Conservation (phyloP, 2,329 filamentous ascomycete species). For the Talaromyces amestolkiae region DNA sequence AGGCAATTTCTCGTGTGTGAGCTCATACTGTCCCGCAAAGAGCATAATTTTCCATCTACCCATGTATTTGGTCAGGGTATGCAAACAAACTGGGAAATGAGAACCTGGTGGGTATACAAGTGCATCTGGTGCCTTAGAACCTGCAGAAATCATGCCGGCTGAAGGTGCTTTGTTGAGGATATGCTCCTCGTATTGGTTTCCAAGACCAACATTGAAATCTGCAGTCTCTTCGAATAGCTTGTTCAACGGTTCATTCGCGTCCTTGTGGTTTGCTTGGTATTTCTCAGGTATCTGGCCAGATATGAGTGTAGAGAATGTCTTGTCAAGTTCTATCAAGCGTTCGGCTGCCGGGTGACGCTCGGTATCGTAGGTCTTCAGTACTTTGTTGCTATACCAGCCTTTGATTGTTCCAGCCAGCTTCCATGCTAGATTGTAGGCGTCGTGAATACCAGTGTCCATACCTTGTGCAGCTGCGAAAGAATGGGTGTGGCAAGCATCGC, state of each 20-base stretch:
- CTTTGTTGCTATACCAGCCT: neutral
- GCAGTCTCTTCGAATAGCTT: neutral
- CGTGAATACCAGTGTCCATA: slow-evolving; percentile 48
- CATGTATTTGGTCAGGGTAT: neutral
- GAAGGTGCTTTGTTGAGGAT: neutral
- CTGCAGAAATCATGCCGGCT: neutral
- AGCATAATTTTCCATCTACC: neutral
- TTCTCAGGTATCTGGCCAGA: neutral
- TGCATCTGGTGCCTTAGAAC: neutral
- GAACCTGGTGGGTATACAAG: neutral
- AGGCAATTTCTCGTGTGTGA: neutral
- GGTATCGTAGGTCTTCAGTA: neutral
- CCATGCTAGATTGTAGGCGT: slow-evolving; percentile 57
- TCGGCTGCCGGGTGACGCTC: neutral
- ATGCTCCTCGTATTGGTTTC: neutral
- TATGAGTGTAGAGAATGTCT: neutral
- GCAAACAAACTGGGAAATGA: neutral
- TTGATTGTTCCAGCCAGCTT: slow-evolving; percentile 43
- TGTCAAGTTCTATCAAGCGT: neutral
- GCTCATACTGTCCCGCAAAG: neutral
- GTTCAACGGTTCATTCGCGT: neutral
- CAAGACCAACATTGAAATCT: neutral
- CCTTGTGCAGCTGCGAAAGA: slow-evolving; percentile 20
- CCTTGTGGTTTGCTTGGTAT: neutral
- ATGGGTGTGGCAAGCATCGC: slow-evolving; percentile 23